These are phyloP conservation scores for Suhomyces emberorum DNA, from an alignment of 805 yeast species.

Conservation along the genomic window DNA sequence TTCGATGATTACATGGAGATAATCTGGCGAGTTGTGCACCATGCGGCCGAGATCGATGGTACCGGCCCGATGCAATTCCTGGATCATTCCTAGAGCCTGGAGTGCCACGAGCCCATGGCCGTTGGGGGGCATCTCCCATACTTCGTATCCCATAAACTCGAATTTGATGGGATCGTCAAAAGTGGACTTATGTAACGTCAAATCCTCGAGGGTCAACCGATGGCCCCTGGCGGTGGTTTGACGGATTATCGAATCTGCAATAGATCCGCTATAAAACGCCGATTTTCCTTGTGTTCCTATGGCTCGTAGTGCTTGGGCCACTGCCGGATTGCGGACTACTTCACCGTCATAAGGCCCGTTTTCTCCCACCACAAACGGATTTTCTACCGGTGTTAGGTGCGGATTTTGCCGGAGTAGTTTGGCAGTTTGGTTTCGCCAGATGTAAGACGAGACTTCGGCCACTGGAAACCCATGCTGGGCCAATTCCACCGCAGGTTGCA, in stretches of 20 bases:
- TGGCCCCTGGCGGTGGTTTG: slow-evolving; percentile 55
- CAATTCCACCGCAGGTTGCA: slow-evolving; percentile 63
- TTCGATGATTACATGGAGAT: slow-evolving; percentile 68
- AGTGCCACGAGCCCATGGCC: slow-evolving; percentile 80
- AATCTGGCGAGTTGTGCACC: slow-evolving; percentile 67
- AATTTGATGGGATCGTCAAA: slow-evolving; percentile 62
- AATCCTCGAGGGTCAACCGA: slow-evolving; percentile 52
- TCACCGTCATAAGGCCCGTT: slow-evolving; percentile 56
- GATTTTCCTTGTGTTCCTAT: slow-evolving; percentile 57
- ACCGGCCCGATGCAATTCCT: slow-evolving; percentile 47
- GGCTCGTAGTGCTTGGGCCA: slow-evolving; percentile 51
- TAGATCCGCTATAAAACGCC: slow-evolving; percentile 69
- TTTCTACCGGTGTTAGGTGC: neutral
- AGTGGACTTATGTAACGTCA: slow-evolving; percentile 54
- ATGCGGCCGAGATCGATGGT: slow-evolving; percentile 38
- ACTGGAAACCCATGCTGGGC: slow-evolving; percentile 69
- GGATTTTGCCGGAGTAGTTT: slow-evolving; percentile 3
- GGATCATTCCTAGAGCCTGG: slow-evolving; percentile 63
- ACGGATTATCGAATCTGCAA: slow-evolving; percentile 61
- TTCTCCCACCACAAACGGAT: slow-evolving; percentile 34
- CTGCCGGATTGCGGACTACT: slow-evolving; percentile 45
- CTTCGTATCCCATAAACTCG: slow-evolving; percentile 47
- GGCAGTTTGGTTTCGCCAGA: slow-evolving; percentile 36
- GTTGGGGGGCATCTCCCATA: slow-evolving; percentile 85
- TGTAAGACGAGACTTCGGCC: slow-evolving; percentile 49